Evolutionary conservation across 1,284 basidiomycete genomes (phyloP).

Genomic region (Apiotrichum mycotoxinovorans): DNA sequence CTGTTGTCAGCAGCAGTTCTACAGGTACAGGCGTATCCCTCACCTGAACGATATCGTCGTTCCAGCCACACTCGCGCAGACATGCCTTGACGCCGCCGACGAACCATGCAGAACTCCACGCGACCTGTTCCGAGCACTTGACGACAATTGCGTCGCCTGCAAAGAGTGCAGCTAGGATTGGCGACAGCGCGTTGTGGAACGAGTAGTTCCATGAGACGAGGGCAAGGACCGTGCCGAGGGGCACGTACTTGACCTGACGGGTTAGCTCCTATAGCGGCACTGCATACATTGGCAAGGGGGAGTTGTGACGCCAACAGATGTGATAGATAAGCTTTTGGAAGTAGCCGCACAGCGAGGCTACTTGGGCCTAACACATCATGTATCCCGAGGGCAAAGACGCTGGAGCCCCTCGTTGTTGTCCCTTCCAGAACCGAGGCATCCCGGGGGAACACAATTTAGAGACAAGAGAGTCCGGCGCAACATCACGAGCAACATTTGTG

Average conservation of each 20-base stretch:
- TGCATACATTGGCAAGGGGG: no score
- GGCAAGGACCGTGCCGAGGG: slow-evolving; percentile 86
- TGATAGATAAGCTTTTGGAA: no score
- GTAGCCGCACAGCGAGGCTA: no score
- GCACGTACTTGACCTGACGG: slow-evolving; percentile 77
- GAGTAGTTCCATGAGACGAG: slow-evolving; percentile 78
- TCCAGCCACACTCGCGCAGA: slow-evolving; percentile 70
- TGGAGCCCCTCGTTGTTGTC: no score
- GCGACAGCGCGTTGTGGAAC: slow-evolving; percentile 88
- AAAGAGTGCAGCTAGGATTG: slow-evolving; percentile 84
- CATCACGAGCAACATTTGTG: no score
- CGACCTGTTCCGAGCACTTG: slow-evolving; percentile 88
- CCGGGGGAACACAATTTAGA: no score
- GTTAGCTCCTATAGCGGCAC: no score
- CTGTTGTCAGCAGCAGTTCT: slow-evolving; percentile 4
- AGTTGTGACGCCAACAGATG: no score
- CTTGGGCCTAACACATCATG: no score
- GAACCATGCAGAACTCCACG: slow-evolving; percentile 82
- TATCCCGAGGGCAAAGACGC: no score
- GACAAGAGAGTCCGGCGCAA: no score
- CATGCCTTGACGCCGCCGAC: slow-evolving; percentile 70
- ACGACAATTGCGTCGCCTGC: slow-evolving; percentile 85
- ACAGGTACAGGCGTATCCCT: slow-evolving; percentile 14
- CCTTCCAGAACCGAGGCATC: no score
- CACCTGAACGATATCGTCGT: slow-evolving; percentile 76